Evolutionary conservation across 495 filamentous ascomycete genomes (phyloP).

Genomic region (Trichoderma gamsii): DNA sequence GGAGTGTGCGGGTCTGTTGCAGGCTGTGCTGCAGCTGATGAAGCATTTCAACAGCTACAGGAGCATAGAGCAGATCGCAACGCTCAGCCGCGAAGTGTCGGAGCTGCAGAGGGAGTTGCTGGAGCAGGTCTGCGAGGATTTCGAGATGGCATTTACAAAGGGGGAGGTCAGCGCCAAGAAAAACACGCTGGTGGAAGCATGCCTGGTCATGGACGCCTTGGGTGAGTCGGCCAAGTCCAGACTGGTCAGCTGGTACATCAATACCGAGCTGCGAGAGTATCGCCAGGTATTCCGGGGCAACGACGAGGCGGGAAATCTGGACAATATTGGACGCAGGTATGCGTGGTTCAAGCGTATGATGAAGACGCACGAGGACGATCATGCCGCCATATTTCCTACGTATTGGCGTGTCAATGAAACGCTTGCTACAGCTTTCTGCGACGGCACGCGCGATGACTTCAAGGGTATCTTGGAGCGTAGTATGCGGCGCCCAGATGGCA

Average conservation of each 20-base stretch:
- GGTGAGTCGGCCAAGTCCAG: constrained; percentile 81
- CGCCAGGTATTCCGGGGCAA: constrained; percentile 91
- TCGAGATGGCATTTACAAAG: constrained; percentile 91
- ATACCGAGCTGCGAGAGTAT: constrained; percentile 93
- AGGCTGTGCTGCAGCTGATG: constrained; percentile 97
- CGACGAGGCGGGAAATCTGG: constrained; percentile 92
- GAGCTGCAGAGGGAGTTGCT: constrained; percentile 90
- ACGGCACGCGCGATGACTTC: constrained; percentile 91
- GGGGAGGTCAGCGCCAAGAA: constrained; percentile 68
- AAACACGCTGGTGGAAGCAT: constrained; percentile 73
- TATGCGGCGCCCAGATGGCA: constrained; percentile 69
- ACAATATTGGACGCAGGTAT: constrained; percentile 93
- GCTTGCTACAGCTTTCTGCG: constrained; percentile 88
- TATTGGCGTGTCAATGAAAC: constrained; percentile 88
- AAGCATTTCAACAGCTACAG: constrained; percentile 97
- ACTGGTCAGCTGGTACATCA: constrained; percentile 94
- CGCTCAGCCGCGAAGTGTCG: constrained; percentile 84
- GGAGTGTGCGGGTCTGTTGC: constrained; percentile 90
- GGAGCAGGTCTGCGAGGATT: constrained; percentile 97
- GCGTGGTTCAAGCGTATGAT: constrained; percentile 95
- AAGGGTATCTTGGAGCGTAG: constrained; percentile 84
- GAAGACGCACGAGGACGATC: constrained; percentile 94
- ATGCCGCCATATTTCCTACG: constrained; percentile 78
- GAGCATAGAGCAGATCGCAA: constrained; percentile 95
- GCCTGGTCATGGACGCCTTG: constrained; percentile 88